These are phyloP conservation scores for Leccinum proliferum DNA, from an alignment of 1,284 basidiomycete species.

Conservation along the genomic window DNA sequence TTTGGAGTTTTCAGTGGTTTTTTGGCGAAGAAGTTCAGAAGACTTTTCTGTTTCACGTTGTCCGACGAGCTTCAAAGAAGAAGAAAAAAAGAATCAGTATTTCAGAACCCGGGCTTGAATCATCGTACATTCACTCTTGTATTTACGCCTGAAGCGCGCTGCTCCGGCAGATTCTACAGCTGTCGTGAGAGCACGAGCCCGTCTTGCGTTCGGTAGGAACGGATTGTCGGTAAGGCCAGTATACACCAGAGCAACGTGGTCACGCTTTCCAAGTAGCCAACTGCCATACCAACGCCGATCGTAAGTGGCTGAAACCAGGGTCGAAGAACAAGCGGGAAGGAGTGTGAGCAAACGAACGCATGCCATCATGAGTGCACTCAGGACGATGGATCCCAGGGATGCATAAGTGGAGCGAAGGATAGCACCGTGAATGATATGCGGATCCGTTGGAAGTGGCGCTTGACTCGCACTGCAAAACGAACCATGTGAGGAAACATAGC, in stretches of 20 bases:
- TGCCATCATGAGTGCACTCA: slow-evolving; percentile 75
- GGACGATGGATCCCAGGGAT: slow-evolving; percentile 73
- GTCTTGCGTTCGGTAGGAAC: slow-evolving; percentile 74
- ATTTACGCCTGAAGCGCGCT: slow-evolving; percentile 39
- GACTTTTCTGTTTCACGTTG: slow-evolving; percentile 65
- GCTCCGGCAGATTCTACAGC: slow-evolving; percentile 33
- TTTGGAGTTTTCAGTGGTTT: slow-evolving; percentile 21
- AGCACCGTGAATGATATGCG: slow-evolving; percentile 73
- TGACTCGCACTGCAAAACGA: slow-evolving; percentile 39
- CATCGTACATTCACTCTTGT: slow-evolving; percentile 49
- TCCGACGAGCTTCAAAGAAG: slow-evolving; percentile 22
- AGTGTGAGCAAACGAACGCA: slow-evolving; percentile 53
- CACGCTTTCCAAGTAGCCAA: slow-evolving; percentile 53
- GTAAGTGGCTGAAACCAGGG: slow-evolving; percentile 39
- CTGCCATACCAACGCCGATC: slow-evolving; percentile 38
- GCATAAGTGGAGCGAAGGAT: slow-evolving; percentile 76
- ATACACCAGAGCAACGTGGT: slow-evolving; percentile 77
- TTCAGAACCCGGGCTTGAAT: slow-evolving; percentile 7
- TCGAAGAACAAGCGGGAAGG: slow-evolving; percentile 36
- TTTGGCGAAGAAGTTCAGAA: slow-evolving; percentile 65
- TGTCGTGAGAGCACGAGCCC: slow-evolving; percentile 55
- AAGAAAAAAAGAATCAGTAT: slow-evolving; percentile 13
- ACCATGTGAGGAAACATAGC: slow-evolving; percentile 2
- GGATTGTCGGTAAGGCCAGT: slow-evolving; percentile 81
- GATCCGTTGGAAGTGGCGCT: slow-evolving; percentile 49